A percentile compares a stretch with the other conserved stretches of the same genome.
Conservation (phyloP, 2,329 filamentous ascomycete genomes). For the Sporothrix schenckii region DNA sequence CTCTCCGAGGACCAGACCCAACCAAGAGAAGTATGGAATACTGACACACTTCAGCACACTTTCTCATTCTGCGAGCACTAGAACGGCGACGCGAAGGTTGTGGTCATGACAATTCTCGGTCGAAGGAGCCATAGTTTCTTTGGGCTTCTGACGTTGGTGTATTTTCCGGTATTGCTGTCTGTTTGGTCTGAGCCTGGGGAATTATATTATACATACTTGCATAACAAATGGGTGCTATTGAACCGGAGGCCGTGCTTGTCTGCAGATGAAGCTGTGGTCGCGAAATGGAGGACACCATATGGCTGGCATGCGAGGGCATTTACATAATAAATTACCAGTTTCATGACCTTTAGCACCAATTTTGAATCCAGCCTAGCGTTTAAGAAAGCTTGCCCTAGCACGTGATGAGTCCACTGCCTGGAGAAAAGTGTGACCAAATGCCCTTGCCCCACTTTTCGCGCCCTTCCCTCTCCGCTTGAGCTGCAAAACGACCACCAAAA, state of each 20-base stretch:
- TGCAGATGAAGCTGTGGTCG: too few relatives aligned
- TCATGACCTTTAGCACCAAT: neutral
- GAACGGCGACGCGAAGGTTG: neutral
- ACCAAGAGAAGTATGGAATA: neutral
- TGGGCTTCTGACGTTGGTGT: neutral
- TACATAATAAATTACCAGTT: slow-evolving; percentile 21
- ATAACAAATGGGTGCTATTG: too few relatives aligned
- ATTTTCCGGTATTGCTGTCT: neutral
- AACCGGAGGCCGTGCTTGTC: neutral
- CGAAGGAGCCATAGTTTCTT: neutral
- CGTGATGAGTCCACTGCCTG: slow-evolving; percentile 23
- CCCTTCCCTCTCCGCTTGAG: neutral
- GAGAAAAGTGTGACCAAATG: neutral
- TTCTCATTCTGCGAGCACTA: slow-evolving; percentile 31
- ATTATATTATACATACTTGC: too few relatives aligned
- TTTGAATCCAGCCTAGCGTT: neutral
- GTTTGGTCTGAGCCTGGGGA: neutral
- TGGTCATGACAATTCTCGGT: neutral
- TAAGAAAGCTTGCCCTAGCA: slow-evolving; percentile 31
- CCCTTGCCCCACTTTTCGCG: slow-evolving; percentile 4
- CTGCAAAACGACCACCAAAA: slow-evolving; percentile 23
- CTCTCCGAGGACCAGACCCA: neutral
- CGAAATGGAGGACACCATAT: neutral
- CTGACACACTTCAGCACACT: slow-evolving; percentile 1
- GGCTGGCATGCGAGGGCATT: neutral